Evolutionary conservation across 2,329 filamentous ascomycete genomes (phyloP).

Genomic region (Trichoderma citrinoviride): DNA sequence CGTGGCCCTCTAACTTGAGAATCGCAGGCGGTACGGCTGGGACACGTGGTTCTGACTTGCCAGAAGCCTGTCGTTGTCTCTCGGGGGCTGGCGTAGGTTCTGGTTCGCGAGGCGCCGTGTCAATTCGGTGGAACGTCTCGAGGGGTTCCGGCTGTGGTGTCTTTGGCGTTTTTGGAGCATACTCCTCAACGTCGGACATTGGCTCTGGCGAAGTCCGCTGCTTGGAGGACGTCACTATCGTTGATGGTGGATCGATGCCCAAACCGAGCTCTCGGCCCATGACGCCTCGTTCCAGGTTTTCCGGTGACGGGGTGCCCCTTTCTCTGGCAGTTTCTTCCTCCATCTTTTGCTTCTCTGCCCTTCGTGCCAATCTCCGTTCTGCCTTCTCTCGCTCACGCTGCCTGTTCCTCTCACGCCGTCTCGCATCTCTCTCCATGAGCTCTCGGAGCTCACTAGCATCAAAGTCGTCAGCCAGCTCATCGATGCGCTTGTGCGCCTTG

Average conservation of each 20-base stretch:
- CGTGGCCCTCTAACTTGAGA: conserved; percentile 38
- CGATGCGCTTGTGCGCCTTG: conserved; percentile 60
- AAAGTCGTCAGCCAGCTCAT: conserved; percentile 78
- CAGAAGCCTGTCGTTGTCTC: neutral
- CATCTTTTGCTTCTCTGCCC: conserved; percentile 64
- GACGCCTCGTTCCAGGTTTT: conserved; percentile 59
- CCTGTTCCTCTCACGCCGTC: conserved; percentile 73
- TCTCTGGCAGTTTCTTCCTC: conserved; percentile 55
- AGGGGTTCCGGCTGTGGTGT: conserved; percentile 25
- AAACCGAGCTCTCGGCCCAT: conserved; percentile 58
- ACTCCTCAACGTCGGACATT: conserved; percentile 27
- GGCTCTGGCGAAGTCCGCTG: conserved; percentile 37
- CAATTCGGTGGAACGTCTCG: conserved; percentile 34
- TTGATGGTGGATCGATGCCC: conserved; percentile 55
- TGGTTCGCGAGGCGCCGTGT: conserved; percentile 26
- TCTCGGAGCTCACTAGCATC: conserved; percentile 81
- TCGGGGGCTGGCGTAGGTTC: neutral
- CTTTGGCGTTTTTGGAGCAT: conserved; percentile 8
- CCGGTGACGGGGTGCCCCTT: conserved; percentile 50
- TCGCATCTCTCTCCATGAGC: conserved; percentile 83
- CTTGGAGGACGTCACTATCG: conserved; percentile 55
- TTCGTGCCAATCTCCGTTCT: conserved; percentile 61
- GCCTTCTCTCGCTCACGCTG: conserved; percentile 65
- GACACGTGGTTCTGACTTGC: conserved; percentile 26
- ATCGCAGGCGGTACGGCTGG: conserved; percentile 27